Base-by-base conservation (phyloP, 1,139 yeast genomes). In the Taiozyma sp. region DNA sequence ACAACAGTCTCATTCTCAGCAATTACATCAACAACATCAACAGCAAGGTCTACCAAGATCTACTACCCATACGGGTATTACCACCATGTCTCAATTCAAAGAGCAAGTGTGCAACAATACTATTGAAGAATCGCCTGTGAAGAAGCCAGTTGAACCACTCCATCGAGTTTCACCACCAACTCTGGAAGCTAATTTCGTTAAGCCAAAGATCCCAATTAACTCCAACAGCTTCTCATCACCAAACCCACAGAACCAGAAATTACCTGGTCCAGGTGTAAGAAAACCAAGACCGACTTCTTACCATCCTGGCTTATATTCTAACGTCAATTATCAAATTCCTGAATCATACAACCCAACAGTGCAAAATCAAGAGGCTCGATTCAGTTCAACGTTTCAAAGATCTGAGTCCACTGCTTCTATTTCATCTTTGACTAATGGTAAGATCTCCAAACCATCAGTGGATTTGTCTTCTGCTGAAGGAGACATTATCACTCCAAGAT, bases 211-310 rank as follows among this genome's bases (percentile, higher is more conserved):
- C 32, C 66, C 68, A 34, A 44, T 54, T 40, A 48, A 52, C 46
- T 32, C 56, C 3, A 51, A 56, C 47, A 52, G 56, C 41, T 48
- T 49, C 49, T 50, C 57, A 53, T 46, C 52, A 14, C 47, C 56
- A 43, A 47, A 46, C 34, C 50, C 55, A 39, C 54, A 6, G 24
- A 51, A 43, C 38, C 65, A 57, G 48, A 64, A 61, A 46, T 49
- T 62, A 28, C 65, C 65, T 8, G 62, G 63, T 28, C 62, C 64
- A 22, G 57, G 75, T 13, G 70, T 69, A 47, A 78, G 81, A 65
- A 84, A 79, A 62, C 91, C 89, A 50, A 78, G 95, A 66, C 93
- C 95, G 46, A 86, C 92, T 0, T 85, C 92, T 9, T 87, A 84
- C 63, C 92, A 87, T 63, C 93, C 95, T 13, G 72, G 74, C 1